Conservation (phyloP, 2,329 filamentous ascomycete genomes). For the Sarocladiaceae sp. region DNA sequence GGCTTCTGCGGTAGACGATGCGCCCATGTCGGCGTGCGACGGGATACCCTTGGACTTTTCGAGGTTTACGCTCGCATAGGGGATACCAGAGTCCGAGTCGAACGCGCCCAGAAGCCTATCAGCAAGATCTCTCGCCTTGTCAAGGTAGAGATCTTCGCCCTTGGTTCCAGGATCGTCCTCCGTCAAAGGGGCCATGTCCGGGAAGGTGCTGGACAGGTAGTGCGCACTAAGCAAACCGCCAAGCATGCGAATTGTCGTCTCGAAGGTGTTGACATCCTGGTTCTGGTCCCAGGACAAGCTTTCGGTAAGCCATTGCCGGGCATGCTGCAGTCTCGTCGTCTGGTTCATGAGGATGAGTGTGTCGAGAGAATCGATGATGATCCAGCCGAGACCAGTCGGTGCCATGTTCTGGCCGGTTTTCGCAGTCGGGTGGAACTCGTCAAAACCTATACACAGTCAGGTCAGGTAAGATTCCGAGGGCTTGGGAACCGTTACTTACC, state of each 20-base stretch:
- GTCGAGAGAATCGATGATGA: slow-evolving; percentile 92
- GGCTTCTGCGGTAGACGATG: slow-evolving; percentile 89
- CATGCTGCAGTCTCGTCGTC: slow-evolving; percentile 75
- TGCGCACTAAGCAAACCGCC: slow-evolving; percentile 89
- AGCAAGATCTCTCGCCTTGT: slow-evolving; percentile 90
- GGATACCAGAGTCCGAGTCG: slow-evolving; percentile 78
- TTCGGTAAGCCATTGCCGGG: slow-evolving; percentile 80
- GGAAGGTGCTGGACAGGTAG: slow-evolving; percentile 82
- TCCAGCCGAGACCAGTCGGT: slow-evolving; percentile 87
- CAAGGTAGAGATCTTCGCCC: slow-evolving; percentile 88
- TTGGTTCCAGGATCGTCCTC: slow-evolving; percentile 66
- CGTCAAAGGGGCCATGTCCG: slow-evolving; percentile 66
- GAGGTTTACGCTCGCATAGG: slow-evolving; percentile 85
- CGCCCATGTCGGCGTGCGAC: slow-evolving; percentile 78
- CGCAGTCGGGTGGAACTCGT: slow-evolving; percentile 79
- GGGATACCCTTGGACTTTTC: slow-evolving; percentile 68
- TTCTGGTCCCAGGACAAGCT: slow-evolving; percentile 82
- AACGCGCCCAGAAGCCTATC: slow-evolving; percentile 84
- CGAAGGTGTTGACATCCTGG: slow-evolving; percentile 94
- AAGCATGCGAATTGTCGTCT: slow-evolving; percentile 96
- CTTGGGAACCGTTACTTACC: slow-evolving; percentile 48
- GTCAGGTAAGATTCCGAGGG: not conserved
- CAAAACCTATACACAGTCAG: slow-evolving; percentile 51
- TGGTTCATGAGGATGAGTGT: slow-evolving; percentile 98
- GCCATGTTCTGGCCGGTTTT: slow-evolving; percentile 82